Conservation (phyloP, 805 yeast genomes). For the Candida jianshihensis region DNA sequence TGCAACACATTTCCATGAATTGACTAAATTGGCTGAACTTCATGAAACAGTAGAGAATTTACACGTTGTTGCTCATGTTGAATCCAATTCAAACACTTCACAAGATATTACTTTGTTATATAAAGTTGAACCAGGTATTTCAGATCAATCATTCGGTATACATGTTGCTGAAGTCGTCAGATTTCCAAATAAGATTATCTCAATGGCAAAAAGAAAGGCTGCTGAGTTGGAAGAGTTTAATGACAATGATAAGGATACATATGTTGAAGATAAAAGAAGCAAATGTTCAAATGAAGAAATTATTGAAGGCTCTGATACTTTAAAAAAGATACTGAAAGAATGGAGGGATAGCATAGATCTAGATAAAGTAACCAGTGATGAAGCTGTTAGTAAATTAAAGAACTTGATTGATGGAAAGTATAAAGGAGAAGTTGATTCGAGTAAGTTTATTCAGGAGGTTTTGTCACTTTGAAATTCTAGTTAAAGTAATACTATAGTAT, state of each 20-base stretch:
- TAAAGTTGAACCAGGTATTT: conserved; percentile 93
- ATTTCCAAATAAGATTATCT: conserved; percentile 82
- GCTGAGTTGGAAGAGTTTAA: conserved; percentile 69
- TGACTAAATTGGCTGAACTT: conserved; percentile 69
- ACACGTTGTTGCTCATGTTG: conserved; percentile 91
- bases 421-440: conserved; percentile 21
- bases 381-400: conserved; percentile 34
- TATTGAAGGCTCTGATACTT: conserved; percentile 42
- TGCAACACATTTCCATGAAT: conserved; percentile 97
- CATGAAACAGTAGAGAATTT: conserved; percentile 64
- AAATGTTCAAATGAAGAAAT: conserved; percentile 49
- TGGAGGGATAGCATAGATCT: conserved; percentile 26
- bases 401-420: conserved; percentile 24
- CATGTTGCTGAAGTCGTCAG: conserved; percentile 95
- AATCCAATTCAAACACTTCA: conserved; percentile 31
- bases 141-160: conserved; percentile 94
- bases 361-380: conserved; percentile 24
- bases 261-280: conserved; percentile 35
- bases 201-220: conserved; percentile 95
- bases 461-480: conserved; percentile 22
- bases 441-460: conserved; percentile 41
- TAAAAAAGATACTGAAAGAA: conserved; percentile 34
- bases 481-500: neutral
- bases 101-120: conserved; percentile 82
- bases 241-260: conserved; percentile 34